Evolutionary conservation across 1,284 basidiomycete species (phyloP).

Genomic region (Irpex lacteus): DNA sequence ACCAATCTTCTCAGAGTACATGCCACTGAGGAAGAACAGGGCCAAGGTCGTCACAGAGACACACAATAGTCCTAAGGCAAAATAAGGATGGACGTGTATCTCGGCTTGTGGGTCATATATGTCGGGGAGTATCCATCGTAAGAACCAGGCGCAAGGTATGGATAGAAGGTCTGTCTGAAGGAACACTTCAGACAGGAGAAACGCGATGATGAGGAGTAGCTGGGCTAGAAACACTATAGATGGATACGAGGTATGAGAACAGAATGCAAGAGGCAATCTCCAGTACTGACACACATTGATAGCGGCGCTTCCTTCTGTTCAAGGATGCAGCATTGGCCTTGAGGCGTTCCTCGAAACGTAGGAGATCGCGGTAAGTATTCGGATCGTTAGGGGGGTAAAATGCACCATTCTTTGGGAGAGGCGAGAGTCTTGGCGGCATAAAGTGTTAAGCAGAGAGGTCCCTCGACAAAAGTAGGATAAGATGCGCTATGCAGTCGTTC

Average conservation of each 20-base stretch:
- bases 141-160: slow-evolving; percentile 55
- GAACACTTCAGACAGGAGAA: slow-evolving; percentile 74
- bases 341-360: slow-evolving; percentile 94
- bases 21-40: slow-evolving; percentile 95
- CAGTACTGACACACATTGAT: slow-evolving; percentile 70
- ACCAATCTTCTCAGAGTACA: slow-evolving; percentile 94
- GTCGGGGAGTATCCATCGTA: slow-evolving; percentile 49
- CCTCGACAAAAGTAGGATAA: not conserved
- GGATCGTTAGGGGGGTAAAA: slow-evolving; percentile 68
- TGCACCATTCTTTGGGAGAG: slow-evolving; percentile 32
- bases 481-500: not conserved
- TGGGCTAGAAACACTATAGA: slow-evolving; percentile 72
- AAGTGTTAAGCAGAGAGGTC: not conserved
- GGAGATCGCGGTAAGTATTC: slow-evolving; percentile 83
- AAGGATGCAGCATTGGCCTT: slow-evolving; percentile 89
- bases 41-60: slow-evolving; percentile 87
- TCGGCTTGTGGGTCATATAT: slow-evolving; percentile 42
- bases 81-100: slow-evolving; percentile 61
- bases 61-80: slow-evolving; percentile 75
- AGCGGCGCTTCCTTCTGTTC: slow-evolving; percentile 79
- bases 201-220: slow-evolving; percentile 64
- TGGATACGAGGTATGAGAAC: not conserved
- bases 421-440: slow-evolving; percentile 17
- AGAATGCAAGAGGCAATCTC: not conserved
- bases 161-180: slow-evolving; percentile 65